Base-by-base conservation (phyloP, 2,329 filamentous ascomycete genomes). In the Trichoderma atrobrunneum region DNA sequence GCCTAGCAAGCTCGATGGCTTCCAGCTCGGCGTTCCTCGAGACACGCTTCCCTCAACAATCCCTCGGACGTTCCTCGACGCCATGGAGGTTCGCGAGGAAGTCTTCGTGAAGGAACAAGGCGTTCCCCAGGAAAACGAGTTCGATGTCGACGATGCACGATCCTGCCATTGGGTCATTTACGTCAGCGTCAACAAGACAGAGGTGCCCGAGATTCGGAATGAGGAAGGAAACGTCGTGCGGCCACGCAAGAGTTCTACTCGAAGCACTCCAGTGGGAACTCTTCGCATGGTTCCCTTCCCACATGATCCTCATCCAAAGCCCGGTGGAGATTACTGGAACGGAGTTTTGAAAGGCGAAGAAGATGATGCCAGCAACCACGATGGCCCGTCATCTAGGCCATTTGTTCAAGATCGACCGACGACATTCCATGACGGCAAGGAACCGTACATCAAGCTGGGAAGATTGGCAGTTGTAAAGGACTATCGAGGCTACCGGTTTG, bases 141-240 rank as follows among this genome's bases (percentile, higher is more conserved):
- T 93, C 75, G 95, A 98, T 83, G 83, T 86, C 1, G 94, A 98
- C 79, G 95, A 98, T 80, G 76, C 87, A 1, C 88, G 93, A 43
- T 91, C 90, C 76, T 95, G 91, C 82, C 94, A 98, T 81, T 97
- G 93, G 92, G 91, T 97, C 34, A 85, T 91, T n/a, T 97, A 97
- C 81, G 89, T 89, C 62, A 90, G 87, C 18, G 86, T 92, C 71
- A 87, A 87, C 69, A 84, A 81, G 63, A 82, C 79, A 4, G 81
- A 82, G 59, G 80, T 81, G 72, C 78, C 80, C 6, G 85, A 86
- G 78, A 76, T 83, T 59, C 82, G 81, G 32, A 83, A 88, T 76
- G 80, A 82, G 6, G 76, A 77, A n/a, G 83, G 82, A 72, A 80
- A 82, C 39, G 77, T 86, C 48, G 61, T 83, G 60, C 80, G 79